A percentile compares a stretch with the other conserved stretches of the same genome.
phyloP scores from a whole-genome alignment of 306 rosid genomes.

The Cercis canadensis region DNA sequence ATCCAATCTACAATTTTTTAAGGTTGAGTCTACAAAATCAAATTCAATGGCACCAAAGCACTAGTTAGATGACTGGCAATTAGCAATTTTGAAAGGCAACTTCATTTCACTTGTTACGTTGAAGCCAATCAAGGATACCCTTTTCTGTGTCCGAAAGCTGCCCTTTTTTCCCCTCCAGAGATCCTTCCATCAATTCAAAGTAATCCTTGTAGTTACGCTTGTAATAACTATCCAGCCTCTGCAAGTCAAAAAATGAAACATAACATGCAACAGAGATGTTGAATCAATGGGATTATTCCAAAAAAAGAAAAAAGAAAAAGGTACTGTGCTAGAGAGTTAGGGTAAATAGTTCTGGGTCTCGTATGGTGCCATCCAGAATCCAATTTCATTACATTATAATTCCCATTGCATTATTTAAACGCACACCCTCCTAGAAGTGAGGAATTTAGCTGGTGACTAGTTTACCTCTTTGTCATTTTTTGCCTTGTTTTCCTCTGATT shows the following conservation, averaged over 20 bases:
- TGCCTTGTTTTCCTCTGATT: slow-evolving; percentile 83
- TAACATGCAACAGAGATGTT: background rate
- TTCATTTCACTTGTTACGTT: slow-evolving; percentile 63
- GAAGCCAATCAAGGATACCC: slow-evolving; percentile 87
- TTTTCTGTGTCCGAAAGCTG: slow-evolving; percentile 78
- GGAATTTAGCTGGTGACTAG: background rate
- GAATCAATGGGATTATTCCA: background rate
- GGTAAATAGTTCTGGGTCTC: background rate
- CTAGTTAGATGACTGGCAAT: slow-evolving; percentile 5
- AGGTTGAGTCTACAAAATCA: slow-evolving; percentile 18
- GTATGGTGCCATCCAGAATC: background rate
- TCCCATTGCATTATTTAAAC: background rate
- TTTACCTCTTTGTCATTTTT: slow-evolving; percentile 92
- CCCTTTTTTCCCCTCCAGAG: slow-evolving; percentile 55
- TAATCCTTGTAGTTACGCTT: slow-evolving; percentile 88
- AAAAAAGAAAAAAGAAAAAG: background rate
- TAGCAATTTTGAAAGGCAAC: background rate
- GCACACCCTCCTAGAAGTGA: background rate
- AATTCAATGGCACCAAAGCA: slow-evolving; percentile 29
- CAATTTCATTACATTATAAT: no score
- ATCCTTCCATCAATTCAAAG: slow-evolving; percentile 78
- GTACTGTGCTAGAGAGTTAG: background rate
- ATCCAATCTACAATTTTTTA: slow-evolving; percentile 32
- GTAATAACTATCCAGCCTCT: slow-evolving; percentile 89
- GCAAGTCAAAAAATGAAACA: slow-evolving; percentile 15